These are phyloP conservation scores for Quercus ilex DNA, from an alignment of 306 rosid genomes.

Conservation along the genomic window DNA sequence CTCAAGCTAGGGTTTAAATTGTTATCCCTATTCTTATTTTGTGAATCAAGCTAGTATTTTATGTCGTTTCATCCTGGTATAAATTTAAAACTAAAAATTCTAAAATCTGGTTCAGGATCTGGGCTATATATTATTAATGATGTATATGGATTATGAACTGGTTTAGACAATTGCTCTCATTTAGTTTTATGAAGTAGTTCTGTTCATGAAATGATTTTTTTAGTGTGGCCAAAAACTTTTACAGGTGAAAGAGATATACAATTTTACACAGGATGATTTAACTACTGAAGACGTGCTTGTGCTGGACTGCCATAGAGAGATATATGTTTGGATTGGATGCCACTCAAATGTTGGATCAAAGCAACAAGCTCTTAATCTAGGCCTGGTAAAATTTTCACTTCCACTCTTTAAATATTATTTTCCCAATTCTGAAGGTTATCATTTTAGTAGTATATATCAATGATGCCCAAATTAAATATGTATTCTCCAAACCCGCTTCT, in stretches of 20 bases:
- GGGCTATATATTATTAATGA: background rate
- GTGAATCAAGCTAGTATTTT: background rate
- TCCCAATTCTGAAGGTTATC: background rate
- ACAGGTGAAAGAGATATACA: slow-evolving; percentile 94
- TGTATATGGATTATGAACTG: background rate
- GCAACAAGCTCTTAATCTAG: slow-evolving; percentile 79
- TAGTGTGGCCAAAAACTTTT: slow-evolving; percentile 22
- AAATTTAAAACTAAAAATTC: background rate
- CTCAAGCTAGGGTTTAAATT: too few species aligned
- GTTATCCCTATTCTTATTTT: background rate
- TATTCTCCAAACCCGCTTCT: background rate
- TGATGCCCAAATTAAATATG: background rate
- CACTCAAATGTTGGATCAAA: slow-evolving; percentile 69
- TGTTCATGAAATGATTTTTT: slow-evolving; percentile 11
- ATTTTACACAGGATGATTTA: slow-evolving; percentile 87
- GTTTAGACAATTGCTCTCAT: background rate
- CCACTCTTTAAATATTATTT: background rate
- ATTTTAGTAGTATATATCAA: background rate
- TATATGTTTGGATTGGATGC: slow-evolving; percentile 87
- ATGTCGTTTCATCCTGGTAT: background rate
- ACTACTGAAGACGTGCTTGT: slow-evolving; percentile 80
- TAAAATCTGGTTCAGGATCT: background rate
- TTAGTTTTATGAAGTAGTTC: background rate
- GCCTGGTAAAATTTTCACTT: slow-evolving; percentile 48
- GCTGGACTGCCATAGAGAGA: slow-evolving; percentile 83